Evolutionary conservation across 2,329 filamentous ascomycete species (phyloP).

Genomic region (Ascocoryne sarcoides): DNA sequence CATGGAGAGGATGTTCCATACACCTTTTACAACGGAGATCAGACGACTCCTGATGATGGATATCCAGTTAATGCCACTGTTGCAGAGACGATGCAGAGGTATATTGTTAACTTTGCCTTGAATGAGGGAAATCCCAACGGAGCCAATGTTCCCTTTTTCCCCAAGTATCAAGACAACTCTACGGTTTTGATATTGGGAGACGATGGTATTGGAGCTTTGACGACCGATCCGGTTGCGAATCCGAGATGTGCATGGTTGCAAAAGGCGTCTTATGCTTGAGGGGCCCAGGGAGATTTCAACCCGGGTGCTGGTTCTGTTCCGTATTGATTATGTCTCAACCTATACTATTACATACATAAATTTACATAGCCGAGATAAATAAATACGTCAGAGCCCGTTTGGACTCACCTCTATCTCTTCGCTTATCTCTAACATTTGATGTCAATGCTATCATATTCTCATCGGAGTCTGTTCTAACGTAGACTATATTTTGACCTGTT

Average conservation of each 20-base stretch:
- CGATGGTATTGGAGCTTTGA: constrained; percentile 1
- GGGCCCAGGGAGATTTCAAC: no score
- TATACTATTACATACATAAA: no score
- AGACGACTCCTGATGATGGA: neutral
- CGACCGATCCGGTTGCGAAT: constrained; percentile 21
- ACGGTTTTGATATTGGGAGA: constrained; percentile 4
- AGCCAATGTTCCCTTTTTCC: constrained; percentile 13
- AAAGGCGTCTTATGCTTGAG: constrained; percentile 14
- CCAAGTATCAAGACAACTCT: constrained; percentile 9
- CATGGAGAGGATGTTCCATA: constrained; percentile 44
- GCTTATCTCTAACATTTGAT: no score
- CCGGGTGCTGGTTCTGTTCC: no score
- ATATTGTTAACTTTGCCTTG: constrained; percentile 29
- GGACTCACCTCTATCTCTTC: no score
- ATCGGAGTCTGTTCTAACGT: no score
- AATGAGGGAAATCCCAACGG: constrained; percentile 13
- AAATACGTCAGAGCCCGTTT: no score
- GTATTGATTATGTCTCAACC: no score
- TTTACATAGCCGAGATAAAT: no score
- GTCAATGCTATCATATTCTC: no score
- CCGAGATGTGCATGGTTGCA: constrained; percentile 30
- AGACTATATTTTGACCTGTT: no score
- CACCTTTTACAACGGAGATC: constrained; percentile 38
- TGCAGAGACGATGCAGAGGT: constrained; percentile 29
- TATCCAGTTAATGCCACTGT: constrained; percentile 17